Evolutionary conservation across 805 yeast species (phyloP).

Genomic region (Wickerhamiella domercqiae): DNA sequence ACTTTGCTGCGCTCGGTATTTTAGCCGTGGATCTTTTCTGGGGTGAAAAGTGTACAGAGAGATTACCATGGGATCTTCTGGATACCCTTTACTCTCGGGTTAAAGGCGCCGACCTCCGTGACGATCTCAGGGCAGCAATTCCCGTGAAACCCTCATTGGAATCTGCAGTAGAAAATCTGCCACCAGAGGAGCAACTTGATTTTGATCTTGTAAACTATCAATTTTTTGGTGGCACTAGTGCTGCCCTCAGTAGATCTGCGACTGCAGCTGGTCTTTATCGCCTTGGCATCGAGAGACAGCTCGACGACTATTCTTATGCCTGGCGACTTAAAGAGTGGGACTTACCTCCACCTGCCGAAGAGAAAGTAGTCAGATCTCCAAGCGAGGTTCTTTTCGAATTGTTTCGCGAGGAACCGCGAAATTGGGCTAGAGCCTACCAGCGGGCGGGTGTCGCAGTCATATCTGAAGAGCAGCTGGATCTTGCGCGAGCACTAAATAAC

Average conservation of each 20-base stretch:
- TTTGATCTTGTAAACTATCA: slow-evolving; percentile 5
- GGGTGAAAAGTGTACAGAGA: no score
- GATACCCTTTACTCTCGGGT: no score
- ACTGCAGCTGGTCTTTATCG: slow-evolving; percentile 10
- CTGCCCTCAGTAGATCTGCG: not conserved
- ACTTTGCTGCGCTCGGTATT: no score
- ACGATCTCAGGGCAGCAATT: no score
- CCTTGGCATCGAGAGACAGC: slow-evolving; percentile 3
- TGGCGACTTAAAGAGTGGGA: slow-evolving; percentile 77
- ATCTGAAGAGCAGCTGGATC: not conserved
- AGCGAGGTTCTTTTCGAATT: slow-evolving; percentile 38
- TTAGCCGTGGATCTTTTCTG: not conserved
- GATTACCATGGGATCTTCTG: no score
- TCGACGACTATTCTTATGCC: slow-evolving; percentile 23
- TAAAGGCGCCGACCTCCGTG: no score
- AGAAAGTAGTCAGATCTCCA: no score
- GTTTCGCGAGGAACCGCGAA: slow-evolving; percentile 25
- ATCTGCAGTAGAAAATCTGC: not conserved
- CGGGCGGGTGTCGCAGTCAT: not conserved
- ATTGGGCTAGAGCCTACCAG: not conserved
- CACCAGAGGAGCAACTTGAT: slow-evolving; percentile 8
- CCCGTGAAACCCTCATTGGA: slow-evolving; percentile 1
- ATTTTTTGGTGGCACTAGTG: not conserved
- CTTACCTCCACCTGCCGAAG: slow-evolving; percentile 33
- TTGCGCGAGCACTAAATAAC: not conserved